phyloP scores from a whole-genome alignment of 768 basidiomycete species.

The Mycena amicta region DNA sequence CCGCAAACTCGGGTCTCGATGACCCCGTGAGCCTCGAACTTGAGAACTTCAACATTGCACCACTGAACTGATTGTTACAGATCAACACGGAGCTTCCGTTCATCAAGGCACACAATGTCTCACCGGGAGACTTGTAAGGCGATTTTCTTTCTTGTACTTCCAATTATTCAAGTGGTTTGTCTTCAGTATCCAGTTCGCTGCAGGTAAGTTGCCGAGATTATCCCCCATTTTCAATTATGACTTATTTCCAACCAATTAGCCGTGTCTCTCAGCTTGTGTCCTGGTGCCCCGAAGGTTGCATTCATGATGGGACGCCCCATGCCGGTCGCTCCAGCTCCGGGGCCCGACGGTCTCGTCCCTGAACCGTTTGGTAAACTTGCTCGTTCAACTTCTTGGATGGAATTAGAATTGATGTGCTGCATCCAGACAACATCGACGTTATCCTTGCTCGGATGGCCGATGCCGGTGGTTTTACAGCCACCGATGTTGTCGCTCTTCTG shows the following conservation, averaged over 20 bases:
- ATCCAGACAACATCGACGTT: conserved; percentile 9
- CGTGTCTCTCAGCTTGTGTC: conserved; percentile 32
- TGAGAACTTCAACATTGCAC: background rate
- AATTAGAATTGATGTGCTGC: too few species aligned
- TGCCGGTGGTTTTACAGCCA: conserved; percentile 25
- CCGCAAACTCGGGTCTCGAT: conserved; percentile 34
- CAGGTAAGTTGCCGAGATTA: too few species aligned
- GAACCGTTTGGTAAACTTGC: conserved; percentile 8
- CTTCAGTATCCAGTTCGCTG: conserved; percentile 31
- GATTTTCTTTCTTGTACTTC: too few species aligned
- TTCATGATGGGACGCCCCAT: conserved; percentile 32
- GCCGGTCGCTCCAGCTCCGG: conserved; percentile 13
- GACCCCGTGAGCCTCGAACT: conserved; percentile 26
- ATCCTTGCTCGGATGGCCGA: conserved; percentile 27
- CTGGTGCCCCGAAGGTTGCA: conserved; percentile 33
- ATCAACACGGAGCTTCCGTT: conserved; percentile 25
- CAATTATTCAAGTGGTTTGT: conserved; percentile 5
- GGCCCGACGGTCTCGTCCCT: conserved; percentile 20
- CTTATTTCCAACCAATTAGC: too few species aligned
- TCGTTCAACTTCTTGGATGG: background rate
- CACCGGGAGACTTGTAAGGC: conserved; percentile 33
- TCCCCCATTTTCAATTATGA: too few species aligned
- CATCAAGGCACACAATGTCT: conserved; percentile 25
- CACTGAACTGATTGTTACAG: background rate
- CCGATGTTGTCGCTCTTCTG: conserved; percentile 28